phyloP scores from a whole-genome alignment of 371 early-diverging fungal genomes.

The Circinella umbellata region DNA sequence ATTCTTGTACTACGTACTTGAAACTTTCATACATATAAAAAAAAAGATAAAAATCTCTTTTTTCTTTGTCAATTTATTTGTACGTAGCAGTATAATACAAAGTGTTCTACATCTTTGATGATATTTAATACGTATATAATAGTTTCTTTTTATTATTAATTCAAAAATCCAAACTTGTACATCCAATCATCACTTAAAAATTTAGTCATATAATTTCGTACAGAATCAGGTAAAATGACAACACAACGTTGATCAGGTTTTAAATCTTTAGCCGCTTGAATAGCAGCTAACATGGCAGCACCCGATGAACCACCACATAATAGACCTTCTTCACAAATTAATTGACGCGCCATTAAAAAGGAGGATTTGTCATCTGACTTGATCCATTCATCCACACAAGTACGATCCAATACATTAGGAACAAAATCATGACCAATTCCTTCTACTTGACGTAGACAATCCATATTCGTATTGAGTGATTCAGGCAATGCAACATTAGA shows the following conservation, averaged over 20 bases:
- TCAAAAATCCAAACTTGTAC: slow-evolving; percentile 76
- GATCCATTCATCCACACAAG: slow-evolving; percentile 90
- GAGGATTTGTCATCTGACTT: slow-evolving; percentile 94
- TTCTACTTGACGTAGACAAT: slow-evolving; percentile 78
- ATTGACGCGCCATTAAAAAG: slow-evolving; percentile 91
- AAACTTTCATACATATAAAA: no score
- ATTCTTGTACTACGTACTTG: no score
- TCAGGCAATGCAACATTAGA: slow-evolving; percentile 94
- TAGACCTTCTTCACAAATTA: slow-evolving; percentile 96
- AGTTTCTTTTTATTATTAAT: slow-evolving; percentile 43
- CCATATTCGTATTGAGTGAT: slow-evolving; percentile 68
- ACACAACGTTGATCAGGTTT: slow-evolving; percentile 90
- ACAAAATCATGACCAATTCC: slow-evolving; percentile 99
- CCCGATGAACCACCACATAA: slow-evolving; percentile 95
- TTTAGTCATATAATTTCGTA: slow-evolving; percentile 98
- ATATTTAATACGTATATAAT: no score
- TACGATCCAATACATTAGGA: slow-evolving; percentile 87
- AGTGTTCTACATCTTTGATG: no score
- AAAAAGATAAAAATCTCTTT: no score
- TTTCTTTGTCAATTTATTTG: no score
- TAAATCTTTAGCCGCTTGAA: slow-evolving; percentile 82
- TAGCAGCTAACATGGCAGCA: slow-evolving; percentile 79
- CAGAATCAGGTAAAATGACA: slow-evolving; percentile 94
- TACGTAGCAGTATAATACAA: no score
- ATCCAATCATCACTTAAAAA: slow-evolving; percentile 97